Evolutionary conservation across 164 flowering plant species (phyloP).

Genomic region (Stephania japonica): DNA sequence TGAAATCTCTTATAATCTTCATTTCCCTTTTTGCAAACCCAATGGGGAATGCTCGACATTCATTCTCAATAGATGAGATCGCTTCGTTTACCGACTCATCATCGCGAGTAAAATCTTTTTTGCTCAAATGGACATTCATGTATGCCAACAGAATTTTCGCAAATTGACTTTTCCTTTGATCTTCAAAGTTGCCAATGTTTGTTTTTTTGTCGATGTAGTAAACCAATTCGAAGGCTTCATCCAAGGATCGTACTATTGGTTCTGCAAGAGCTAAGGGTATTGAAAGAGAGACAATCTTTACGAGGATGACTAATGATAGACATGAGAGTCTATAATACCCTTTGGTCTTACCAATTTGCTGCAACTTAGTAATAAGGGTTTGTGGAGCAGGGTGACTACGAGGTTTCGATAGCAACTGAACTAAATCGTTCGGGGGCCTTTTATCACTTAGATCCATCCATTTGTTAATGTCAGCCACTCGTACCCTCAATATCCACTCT

Average conservation of each 20-base stretch:
- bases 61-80: not conserved
- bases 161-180: not conserved
- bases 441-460: constrained; percentile 7
- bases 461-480: constrained; percentile 1
- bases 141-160: not conserved
- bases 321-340: not conserved
- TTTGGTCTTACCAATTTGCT: no score
- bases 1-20: not conserved
- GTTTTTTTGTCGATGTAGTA: not conserved
- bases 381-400: no score
- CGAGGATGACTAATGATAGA: not conserved
- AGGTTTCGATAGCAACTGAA: not conserved
- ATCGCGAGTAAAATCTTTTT: not conserved
- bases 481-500: not conserved
- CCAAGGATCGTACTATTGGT: not conserved
- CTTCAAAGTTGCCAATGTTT: no score
- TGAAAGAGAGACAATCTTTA: not conserved
- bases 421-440: not conserved
- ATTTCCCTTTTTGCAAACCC: not conserved
- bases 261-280: not conserved
- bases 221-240: not conserved
- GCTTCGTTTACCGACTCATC: not conserved
- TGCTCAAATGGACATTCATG: not conserved
- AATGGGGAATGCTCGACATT: no score
- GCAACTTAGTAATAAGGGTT: no score